These are phyloP conservation scores for Penicillium olsonii DNA, from an alignment of 2,329 filamentous ascomycete genomes.

Conservation along the genomic window DNA sequence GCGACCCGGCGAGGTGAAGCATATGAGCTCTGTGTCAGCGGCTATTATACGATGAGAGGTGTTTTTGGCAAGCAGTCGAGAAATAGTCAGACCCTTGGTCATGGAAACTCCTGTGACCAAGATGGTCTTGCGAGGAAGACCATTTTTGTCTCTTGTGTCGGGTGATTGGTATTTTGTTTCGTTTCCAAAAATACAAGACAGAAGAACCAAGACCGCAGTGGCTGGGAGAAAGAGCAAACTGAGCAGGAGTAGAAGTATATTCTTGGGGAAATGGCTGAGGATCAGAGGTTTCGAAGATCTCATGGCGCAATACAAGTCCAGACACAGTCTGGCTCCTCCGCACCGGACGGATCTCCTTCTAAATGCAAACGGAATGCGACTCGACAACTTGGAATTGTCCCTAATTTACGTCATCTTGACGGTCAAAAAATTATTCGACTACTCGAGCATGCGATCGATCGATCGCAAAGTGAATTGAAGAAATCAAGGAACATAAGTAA, in stretches of 20 bases:
- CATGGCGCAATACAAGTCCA: not conserved
- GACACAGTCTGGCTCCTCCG: not conserved
- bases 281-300: not conserved
- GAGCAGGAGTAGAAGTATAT: not conserved
- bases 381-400: not conserved
- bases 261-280: not conserved
- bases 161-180: no score
- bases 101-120: conserved; percentile 3
- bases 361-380: not conserved
- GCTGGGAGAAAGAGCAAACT: not conserved
- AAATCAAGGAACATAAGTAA: not conserved
- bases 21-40: not conserved
- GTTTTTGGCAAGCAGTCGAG: not conserved
- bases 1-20: not conserved
- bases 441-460: not conserved
- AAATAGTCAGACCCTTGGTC: conserved; percentile 4
- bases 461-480: not conserved
- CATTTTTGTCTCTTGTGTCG: not conserved
- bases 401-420: not conserved
- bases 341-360: not conserved
- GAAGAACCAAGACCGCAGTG: not conserved
- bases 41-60: conserved; percentile 2
- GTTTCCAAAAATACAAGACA: not conserved
- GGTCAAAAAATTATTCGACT: not conserved
- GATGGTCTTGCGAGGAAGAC: not conserved